Base-by-base conservation (phyloP, 331 rosid genomes). In the Prunus yedoensis region DNA sequence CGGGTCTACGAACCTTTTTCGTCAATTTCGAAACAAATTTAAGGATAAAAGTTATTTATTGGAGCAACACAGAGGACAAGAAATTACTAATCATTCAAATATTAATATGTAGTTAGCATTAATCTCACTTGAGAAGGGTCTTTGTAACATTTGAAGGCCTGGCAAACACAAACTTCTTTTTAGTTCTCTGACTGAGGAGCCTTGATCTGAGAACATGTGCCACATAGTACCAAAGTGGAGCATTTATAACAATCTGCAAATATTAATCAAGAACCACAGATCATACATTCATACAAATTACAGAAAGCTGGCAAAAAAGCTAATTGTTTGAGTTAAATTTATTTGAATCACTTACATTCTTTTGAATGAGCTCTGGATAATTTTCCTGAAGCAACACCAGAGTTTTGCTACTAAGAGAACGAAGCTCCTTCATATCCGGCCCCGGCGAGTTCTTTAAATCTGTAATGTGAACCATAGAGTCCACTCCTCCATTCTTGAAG, bases 221-320 rank as follows among this genome's bases (percentile, higher is more conserved):
- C 8, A 87, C 88, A 77, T 85, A 88, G 84, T 86, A 84, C 97
- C 96, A 95, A 79, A 95, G 81, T 28, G 99, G 97, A 78, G 89
- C 88, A 65, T 92, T 82, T 54, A 92, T 69, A 18, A 92, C 66
- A 35, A 95, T 83, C 99, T 94, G 91, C 74, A 70, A 41, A 80
- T 38, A 8, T 8, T n/a, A 54, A 11, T 2, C 12, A 18, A 73
- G 52, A 71, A 32, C 12, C 28, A 59, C 8, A 18, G 8, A 16
- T 16, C 10, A 52, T 17, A 16, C 9, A 15, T 10, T 47, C 52
- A 38, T 6, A 1, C 43, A 38, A 38, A 38, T 38, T 38, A 38
- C 2, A 38, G 43, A 7, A 67, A 46, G 47, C 14, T 21, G 6
- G 8, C 23, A 52, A 52, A 52, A 52, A 18, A 16, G 23, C 53